Conservation (phyloP, 192 early-diverging fungal species). For the Phycomyces blakesleeanus region DNA sequence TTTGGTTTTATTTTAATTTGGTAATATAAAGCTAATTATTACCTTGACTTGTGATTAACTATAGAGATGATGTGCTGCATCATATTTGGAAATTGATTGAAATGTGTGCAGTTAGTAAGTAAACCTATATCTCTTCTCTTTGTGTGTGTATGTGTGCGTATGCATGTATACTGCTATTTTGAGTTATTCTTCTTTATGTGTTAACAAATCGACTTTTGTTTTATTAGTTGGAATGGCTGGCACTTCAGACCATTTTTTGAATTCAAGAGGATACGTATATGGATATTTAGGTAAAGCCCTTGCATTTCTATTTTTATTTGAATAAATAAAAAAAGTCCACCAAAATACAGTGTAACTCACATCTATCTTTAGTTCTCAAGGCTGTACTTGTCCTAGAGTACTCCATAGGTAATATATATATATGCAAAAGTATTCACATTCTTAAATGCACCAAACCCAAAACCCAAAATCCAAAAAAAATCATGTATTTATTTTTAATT, state of each 20-base stretch:
- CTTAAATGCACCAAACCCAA: background rate
- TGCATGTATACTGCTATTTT: too few species aligned
- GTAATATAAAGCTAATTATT: constrained; percentile 13
- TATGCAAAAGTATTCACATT: background rate
- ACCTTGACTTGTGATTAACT: constrained; percentile 23
- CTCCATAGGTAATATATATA: constrained; percentile 30
- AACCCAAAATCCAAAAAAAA: too few species aligned
- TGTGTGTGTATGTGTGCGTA: too few species aligned
- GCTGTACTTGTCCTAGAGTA: constrained; percentile 43
- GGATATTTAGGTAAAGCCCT: constrained; percentile 33
- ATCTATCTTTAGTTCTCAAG: constrained; percentile 25
- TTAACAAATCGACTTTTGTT: too few species aligned
- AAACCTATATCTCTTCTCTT: too few species aligned
- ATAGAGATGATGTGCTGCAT: constrained; percentile 35
- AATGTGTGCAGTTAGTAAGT: constrained; percentile 39
- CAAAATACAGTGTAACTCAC: background rate
- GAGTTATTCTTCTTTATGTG: too few species aligned
- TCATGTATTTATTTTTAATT: background rate
- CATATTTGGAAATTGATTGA: constrained; percentile 33
- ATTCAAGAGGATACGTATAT: constrained; percentile 37
- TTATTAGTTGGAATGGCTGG: constrained; percentile 39
- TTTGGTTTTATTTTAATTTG: constrained; percentile 21
- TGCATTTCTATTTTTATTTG: background rate
- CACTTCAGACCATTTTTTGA: constrained; percentile 40
- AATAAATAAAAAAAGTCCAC: background rate